These are phyloP conservation scores for Cutaneotrichosporon sp. DNA, from an alignment of 1,284 basidiomycete species.

Conservation along the genomic window DNA sequence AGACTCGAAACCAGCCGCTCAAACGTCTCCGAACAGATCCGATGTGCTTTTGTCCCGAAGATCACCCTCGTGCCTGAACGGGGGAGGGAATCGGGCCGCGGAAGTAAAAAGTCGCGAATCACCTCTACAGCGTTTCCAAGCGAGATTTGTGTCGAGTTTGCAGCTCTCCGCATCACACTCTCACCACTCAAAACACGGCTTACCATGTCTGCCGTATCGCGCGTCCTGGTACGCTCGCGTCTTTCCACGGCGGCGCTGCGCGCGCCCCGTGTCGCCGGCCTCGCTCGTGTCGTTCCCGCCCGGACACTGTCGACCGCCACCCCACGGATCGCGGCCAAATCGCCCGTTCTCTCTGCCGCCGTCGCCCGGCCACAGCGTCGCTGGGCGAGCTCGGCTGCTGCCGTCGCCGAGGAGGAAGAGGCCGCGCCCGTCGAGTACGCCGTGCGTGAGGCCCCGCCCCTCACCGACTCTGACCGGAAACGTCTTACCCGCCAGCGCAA, in stretches of 20 bases:
- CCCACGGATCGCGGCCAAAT: neutral
- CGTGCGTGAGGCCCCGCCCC: conserved; percentile 36
- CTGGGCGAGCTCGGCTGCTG: conserved; percentile 12
- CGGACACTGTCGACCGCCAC: neutral
- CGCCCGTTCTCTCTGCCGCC: neutral
- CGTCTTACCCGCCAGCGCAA: conserved; percentile 46
- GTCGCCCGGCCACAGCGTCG: conserved; percentile 1
- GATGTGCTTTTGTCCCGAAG: neutral
- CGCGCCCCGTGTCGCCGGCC: conserved; percentile 7
- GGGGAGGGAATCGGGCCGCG: neutral
- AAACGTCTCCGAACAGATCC: neutral
- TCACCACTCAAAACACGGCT: conserved; percentile 11
- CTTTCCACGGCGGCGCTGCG: conserved; percentile 2
- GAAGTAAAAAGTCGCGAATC: conserved; percentile 3
- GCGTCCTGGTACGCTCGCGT: conserved; percentile 12
- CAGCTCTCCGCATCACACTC: neutral
- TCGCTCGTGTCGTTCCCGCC: neutral
- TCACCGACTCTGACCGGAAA: conserved; percentile 36
- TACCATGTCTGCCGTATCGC: conserved; percentile 17
- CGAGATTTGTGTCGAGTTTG: neutral
- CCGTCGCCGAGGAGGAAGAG: conserved; percentile 23
- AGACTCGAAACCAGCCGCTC: neutral
- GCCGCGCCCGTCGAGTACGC: conserved; percentile 32
- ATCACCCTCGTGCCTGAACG: neutral
- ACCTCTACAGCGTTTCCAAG: neutral